Conservation (phyloP, 108 stramenopile genomes). For the Cylindrotheca fusiformis region DNA sequence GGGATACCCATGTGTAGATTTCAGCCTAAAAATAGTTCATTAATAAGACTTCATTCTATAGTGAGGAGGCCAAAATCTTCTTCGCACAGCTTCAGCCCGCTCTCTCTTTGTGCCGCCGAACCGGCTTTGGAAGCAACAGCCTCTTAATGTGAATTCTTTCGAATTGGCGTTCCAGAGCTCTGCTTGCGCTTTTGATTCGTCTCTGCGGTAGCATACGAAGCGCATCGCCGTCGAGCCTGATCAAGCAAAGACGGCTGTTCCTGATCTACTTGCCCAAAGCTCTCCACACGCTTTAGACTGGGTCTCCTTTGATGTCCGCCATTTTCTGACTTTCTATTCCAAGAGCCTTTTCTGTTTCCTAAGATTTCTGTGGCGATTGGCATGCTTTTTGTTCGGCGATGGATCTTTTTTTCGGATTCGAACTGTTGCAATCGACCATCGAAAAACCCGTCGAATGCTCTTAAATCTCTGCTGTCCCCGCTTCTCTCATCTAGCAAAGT, state of each 20-base stretch:
- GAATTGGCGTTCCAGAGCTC: neutral
- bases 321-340: neutral
- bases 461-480: too few relatives aligned
- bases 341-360: neutral
- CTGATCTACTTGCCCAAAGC: slow-evolving; percentile 47
- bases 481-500: too few relatives aligned
- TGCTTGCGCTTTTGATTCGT: neutral
- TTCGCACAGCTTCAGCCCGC: too few relatives aligned
- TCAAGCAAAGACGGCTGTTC: slow-evolving; percentile 53
- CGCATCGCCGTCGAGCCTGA: slow-evolving; percentile 42
- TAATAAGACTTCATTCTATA: too few relatives aligned
- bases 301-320: neutral
- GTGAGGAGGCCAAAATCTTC: too few relatives aligned
- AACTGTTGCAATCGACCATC: too few relatives aligned
- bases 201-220: slow-evolving; percentile 32
- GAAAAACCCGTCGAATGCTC: too few relatives aligned
- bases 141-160: neutral
- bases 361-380: slow-evolving; percentile 15
- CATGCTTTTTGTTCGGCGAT: slow-evolving; percentile 38
- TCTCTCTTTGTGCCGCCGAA: neutral
- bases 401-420: slow-evolving; percentile 18
- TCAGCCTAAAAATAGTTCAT: slow-evolving; percentile 86
- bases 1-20: slow-evolving; percentile 96
- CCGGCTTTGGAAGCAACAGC: neutral
- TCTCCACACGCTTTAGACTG: slow-evolving; percentile 35